These are phyloP conservation scores for Kuraishia piskuri DNA, from an alignment of 805 yeast genomes.

Conservation along the genomic window DNA sequence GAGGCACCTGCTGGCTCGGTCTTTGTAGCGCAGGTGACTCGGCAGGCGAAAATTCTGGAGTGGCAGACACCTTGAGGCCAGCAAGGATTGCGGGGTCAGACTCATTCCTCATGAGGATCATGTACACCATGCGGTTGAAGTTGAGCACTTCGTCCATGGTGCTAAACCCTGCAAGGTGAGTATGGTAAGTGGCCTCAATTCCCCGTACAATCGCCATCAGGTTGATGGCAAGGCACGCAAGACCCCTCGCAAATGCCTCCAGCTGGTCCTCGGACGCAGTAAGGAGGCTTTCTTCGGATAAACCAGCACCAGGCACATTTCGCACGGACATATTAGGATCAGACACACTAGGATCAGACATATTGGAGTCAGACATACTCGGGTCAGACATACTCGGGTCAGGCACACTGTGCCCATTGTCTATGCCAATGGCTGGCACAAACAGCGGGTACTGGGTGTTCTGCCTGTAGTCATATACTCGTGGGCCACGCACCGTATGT, in stretches of 20 bases:
- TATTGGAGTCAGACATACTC: conserved; percentile 1
- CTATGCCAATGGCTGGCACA: conserved; percentile 8
- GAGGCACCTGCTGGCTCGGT: no score
- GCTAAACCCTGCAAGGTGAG: background rate
- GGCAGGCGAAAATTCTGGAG: no score
- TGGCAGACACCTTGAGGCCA: no score
- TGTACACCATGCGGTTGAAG: background rate
- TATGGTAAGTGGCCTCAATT: background rate
- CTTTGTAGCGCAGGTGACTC: no score
- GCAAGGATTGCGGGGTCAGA: background rate
- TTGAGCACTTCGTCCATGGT: background rate
- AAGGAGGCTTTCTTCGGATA: conserved; percentile 2
- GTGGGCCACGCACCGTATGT: background rate
- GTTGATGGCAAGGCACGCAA: background rate
- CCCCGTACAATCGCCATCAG: background rate
- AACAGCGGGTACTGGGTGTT: conserved; percentile 4
- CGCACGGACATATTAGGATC: conserved; percentile 2
- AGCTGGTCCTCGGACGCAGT: conserved; percentile 13
- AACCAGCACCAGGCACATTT: background rate
- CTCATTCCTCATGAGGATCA: background rate
- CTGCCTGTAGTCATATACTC: background rate
- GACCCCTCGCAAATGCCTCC: conserved; percentile 2
- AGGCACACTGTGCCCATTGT: conserved; percentile 1
- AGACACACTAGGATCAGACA: conserved; percentile 1
- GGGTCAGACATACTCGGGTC: conserved; percentile 5